These are phyloP conservation scores for Geranium rotundifolium DNA, from an alignment of 345 rosid genomes.

Conservation along the genomic window DNA sequence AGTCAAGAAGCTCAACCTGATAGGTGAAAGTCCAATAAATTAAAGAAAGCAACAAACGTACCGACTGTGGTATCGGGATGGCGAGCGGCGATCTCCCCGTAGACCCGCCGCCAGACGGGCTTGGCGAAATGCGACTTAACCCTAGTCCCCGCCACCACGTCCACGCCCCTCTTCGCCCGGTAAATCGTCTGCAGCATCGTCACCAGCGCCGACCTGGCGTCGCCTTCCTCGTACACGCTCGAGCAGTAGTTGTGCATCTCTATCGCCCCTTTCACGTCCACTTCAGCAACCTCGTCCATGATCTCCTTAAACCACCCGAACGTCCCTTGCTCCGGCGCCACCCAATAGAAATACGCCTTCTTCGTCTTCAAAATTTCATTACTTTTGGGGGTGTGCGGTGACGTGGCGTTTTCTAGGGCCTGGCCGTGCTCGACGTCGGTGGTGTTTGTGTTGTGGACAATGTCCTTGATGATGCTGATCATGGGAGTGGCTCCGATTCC, in stretches of 20 bases:
- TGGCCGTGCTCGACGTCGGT: conserved; percentile 9
- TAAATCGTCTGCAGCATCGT: conserved; percentile 75
- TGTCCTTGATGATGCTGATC: conserved; percentile 87
- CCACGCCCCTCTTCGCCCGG: conserved; percentile 77
- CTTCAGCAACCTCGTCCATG: conserved; percentile 71
- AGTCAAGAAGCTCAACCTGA: too few relatives aligned
- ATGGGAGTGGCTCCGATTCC: conserved; percentile 97
- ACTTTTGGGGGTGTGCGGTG: background rate
- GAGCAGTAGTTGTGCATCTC: conserved; percentile 85
- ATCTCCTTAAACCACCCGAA: conserved; percentile 92
- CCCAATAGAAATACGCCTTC: conserved; percentile 92
- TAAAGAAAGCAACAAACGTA: conserved; percentile 16
- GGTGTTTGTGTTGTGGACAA: conserved; percentile 56
- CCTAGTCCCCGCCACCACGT: conserved; percentile 71
- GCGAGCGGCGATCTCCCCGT: conserved; percentile 51
- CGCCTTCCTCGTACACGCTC: conserved; percentile 88
- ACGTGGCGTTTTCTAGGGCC: conserved; percentile 13
- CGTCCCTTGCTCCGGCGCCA: conserved; percentile 84
- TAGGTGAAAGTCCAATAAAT: too few relatives aligned
- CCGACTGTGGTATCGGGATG: conserved; percentile 57
- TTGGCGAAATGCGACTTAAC: conserved; percentile 79
- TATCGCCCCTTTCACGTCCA: conserved; percentile 53
- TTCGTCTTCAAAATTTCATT: conserved; percentile 33
- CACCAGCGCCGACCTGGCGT: conserved; percentile 74
- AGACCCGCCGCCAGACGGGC: conserved; percentile 86